phyloP scores from a whole-genome alignment of 768 basidiomycete species.

The Mycena albidolilacea region DNA sequence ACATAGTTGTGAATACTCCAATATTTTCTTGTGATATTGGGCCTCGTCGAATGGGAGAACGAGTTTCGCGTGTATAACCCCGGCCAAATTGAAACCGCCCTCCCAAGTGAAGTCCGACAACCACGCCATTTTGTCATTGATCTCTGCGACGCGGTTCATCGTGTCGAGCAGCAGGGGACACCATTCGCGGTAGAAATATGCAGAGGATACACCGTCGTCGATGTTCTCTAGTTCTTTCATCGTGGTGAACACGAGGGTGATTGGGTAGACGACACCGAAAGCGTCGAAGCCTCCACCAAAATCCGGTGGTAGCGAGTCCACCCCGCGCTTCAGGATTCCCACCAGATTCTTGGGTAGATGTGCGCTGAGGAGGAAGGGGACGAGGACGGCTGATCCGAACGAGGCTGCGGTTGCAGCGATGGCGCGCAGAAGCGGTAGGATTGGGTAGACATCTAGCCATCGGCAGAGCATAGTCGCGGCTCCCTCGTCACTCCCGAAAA shows the following conservation, averaged over 20 bases:
- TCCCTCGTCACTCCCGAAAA: constrained; percentile 22
- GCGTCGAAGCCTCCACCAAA: constrained; percentile 5
- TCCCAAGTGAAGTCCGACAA: background rate
- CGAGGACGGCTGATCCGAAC: constrained; percentile 22
- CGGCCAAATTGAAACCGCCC: constrained; percentile 7
- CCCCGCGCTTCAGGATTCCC: constrained; percentile 30
- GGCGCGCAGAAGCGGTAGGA: constrained; percentile 32
- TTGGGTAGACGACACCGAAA: constrained; percentile 29
- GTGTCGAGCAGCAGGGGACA: constrained; percentile 31
- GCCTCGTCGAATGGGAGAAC: constrained; percentile 35
- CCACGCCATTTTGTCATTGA: constrained; percentile 20
- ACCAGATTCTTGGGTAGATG: constrained; percentile 36
- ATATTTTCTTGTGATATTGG: constrained; percentile 20
- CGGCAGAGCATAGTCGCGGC: constrained; percentile 32
- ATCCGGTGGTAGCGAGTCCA: constrained; percentile 29
- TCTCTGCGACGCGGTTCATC: constrained; percentile 25
- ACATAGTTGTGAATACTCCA: background rate
- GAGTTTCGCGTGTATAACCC: constrained; percentile 29
- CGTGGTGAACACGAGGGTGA: constrained; percentile 31
- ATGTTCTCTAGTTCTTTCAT: constrained; percentile 1
- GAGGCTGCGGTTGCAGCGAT: constrained; percentile 20
- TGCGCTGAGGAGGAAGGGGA: constrained; percentile 33
- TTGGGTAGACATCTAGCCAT: constrained; percentile 32
- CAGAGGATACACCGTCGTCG: constrained; percentile 32
- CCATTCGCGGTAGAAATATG: constrained; percentile 33